phyloP scores from a whole-genome alignment of 495 filamentous ascomycete genomes.

The Hypoxylon lienhwacheense region DNA sequence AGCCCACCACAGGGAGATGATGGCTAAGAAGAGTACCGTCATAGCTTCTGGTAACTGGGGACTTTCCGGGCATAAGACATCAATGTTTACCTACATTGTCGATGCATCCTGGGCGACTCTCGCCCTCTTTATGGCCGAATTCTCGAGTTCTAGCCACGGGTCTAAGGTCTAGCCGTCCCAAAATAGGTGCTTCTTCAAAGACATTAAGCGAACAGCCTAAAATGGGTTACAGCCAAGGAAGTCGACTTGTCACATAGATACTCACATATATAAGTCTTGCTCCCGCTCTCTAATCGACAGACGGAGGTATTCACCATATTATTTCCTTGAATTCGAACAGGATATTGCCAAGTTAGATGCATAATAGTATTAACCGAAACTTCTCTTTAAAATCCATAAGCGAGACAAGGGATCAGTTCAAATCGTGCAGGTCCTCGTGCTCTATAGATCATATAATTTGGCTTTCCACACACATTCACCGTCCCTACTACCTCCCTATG shows the following conservation, averaged over 20 bases:
- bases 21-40: constrained; percentile 5
- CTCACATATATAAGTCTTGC: neutral
- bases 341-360: too few species aligned
- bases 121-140: constrained; percentile 17
- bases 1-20: constrained; percentile 19
- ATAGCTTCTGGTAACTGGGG: neutral
- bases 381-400: too few species aligned
- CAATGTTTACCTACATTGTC: neutral
- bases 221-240: constrained; percentile 15
- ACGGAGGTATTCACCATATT: too few species aligned
- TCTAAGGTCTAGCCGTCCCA: neutral
- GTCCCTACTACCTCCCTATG: too few species aligned
- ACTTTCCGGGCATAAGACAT: neutral
- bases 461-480: too few species aligned
- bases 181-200: constrained; percentile 3
- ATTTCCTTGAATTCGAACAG: too few species aligned
- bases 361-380: too few species aligned
- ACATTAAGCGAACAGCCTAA: constrained; percentile 33
- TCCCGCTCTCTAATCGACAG: too few species aligned
- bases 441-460: too few species aligned
- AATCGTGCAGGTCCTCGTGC: too few species aligned
- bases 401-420: too few species aligned
- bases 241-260: neutral
- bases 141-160: constrained; percentile 12
- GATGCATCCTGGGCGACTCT: constrained; percentile 5